Base-by-base conservation (phyloP, 306 rosid species). In the Vigna trinervia region DNA sequence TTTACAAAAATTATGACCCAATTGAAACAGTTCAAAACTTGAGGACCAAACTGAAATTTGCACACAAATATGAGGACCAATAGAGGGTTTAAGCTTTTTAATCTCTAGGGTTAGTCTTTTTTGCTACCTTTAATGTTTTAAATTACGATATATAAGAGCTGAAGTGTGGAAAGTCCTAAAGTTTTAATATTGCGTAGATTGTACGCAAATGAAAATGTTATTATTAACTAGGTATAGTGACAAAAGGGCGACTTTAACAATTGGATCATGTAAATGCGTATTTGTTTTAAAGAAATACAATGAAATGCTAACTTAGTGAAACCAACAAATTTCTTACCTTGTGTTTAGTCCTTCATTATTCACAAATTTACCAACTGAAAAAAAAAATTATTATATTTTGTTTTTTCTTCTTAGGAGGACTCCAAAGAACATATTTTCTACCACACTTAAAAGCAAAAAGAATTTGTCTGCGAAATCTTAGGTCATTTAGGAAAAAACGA, bases 241-340 rank as follows among this genome's bases (percentile, higher is more conserved):
- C 85, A 79, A 82, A 82, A 43, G 69, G 64, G 13, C 73, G 83
- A 45, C 59, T 81, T 83, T 85, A 83, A 85, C 74, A 70, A 63
- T 46, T 59, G 17, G 14, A 22, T 71, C 34, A 65, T 77, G 26
- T 26, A 34, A 69, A 75, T 11, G 32, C 75, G 73, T 54, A 69
- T 74, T 30, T 57, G 14, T 41, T 8, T 64, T 43, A n/a, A 77
- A 48, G 26, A 69, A 43, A 74, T 34, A 77, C n/a, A 60, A 81
- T 75, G 58, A 63, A 65, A 74, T 77, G 59, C 69, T 32, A 65
- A 72, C 71, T 39, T 22, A 68, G 34, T 81, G 73, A 58, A 76
- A 78, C 59, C 57, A 72, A 79, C 71, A 74, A 72, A 81, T 50
- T 30, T 54, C 14, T 66, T 19, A 2, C 50, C 51, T 64, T 8